These are phyloP conservation scores for Quercus parvula DNA, from an alignment of 306 rosid genomes.

Conservation along the genomic window DNA sequence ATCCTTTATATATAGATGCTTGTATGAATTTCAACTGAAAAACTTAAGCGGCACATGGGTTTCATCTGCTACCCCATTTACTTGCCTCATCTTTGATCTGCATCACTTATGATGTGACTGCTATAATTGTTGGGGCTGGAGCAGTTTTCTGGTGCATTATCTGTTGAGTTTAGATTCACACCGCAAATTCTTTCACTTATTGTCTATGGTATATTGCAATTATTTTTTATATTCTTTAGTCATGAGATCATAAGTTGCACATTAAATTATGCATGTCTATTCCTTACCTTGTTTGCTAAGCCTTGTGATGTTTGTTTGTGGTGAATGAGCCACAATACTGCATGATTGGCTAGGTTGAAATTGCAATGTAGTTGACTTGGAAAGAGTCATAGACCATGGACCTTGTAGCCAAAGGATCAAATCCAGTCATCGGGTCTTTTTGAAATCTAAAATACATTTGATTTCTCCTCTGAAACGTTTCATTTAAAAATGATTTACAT, in stretches of 20 bases:
- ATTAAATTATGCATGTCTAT: not conserved
- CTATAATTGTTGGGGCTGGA: not conserved
- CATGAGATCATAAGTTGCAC: not conserved
- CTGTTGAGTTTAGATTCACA: not conserved
- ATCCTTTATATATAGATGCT: not conserved
- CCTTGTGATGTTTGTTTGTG: not conserved
- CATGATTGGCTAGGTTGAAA: not conserved
- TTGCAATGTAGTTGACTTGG: not conserved
- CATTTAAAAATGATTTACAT: no score
- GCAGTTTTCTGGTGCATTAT: not conserved
- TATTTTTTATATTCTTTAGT: not conserved
- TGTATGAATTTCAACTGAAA: not conserved
- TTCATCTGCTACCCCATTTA: not conserved
- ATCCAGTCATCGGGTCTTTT: not conserved
- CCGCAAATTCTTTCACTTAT: not conserved
- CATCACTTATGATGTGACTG: not conserved
- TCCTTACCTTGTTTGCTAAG: not conserved
- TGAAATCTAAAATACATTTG: not conserved
- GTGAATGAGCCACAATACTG: not conserved
- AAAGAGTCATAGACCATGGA: not conserved
- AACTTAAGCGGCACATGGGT: not conserved
- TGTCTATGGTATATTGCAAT: not conserved
- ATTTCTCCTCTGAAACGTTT: not conserved
- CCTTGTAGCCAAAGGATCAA: not conserved
- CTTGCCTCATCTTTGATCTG: not conserved